A percentile compares a stretch with the other conserved stretches of the same genome.
phyloP scores from a whole-genome alignment of 495 filamentous ascomycete species.

The Xylaria acuta region DNA sequence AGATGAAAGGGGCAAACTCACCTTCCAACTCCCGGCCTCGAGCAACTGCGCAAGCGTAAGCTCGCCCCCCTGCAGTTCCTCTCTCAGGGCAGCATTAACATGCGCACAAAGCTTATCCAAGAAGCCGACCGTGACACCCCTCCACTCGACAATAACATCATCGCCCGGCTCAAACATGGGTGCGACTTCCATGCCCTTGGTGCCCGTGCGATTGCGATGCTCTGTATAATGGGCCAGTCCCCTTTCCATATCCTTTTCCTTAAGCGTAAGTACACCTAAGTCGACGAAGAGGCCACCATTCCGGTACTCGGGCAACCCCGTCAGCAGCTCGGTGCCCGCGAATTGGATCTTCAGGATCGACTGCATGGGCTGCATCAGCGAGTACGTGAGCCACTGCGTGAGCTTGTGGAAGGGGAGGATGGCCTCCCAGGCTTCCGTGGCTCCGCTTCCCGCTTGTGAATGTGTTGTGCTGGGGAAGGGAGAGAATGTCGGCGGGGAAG shows the following conservation, averaged over 20 bases:
- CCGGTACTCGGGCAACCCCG: constrained; percentile 85
- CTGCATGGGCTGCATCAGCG: constrained; percentile 85
- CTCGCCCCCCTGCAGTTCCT: constrained; percentile 59
- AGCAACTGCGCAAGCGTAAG: constrained; percentile 79
- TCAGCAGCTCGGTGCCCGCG: constrained; percentile 77
- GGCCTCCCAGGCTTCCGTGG: constrained; percentile 81
- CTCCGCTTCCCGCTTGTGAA: constrained; percentile 37
- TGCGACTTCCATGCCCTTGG: constrained; percentile 71
- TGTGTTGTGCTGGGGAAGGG: constrained; percentile 46
- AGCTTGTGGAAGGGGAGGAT: constrained; percentile 96
- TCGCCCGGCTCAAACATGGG: constrained; percentile 80
- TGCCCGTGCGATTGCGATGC: constrained; percentile 76
- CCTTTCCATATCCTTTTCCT: constrained; percentile 65
- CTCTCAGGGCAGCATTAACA: constrained; percentile 67
- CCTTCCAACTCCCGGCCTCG: constrained; percentile 96
- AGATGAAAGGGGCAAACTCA: constrained; percentile 42
- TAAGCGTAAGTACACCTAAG: constrained; percentile 79
- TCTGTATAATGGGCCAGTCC: constrained; percentile 74
- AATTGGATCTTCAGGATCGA: constrained; percentile 78
- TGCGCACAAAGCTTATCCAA: constrained; percentile 76
- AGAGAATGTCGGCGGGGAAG: constrained; percentile 49
- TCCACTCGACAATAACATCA: constrained; percentile 89
- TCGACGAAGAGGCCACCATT: constrained; percentile 89
- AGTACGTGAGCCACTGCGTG: constrained; percentile 90
- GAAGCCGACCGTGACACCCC: constrained; percentile 81